These are phyloP conservation scores for Meira miltonrushii DNA, from an alignment of 1,284 basidiomycete genomes.

Conservation along the genomic window DNA sequence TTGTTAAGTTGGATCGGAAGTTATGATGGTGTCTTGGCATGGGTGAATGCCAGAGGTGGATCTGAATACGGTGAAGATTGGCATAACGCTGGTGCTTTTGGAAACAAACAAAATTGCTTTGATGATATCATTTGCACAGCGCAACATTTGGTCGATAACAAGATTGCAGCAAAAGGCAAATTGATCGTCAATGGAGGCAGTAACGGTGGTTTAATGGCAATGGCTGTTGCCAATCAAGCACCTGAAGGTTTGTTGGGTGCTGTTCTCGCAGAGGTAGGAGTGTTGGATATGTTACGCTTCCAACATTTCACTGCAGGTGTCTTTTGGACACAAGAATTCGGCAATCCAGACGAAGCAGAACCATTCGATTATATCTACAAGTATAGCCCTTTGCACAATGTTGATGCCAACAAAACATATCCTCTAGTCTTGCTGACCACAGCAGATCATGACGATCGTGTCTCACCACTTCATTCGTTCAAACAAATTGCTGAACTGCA, in stretches of 20 bases:
- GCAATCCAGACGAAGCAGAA: slow-evolving; percentile 59
- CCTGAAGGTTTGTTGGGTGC: slow-evolving; percentile 68
- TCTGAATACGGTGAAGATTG: slow-evolving; percentile 62
- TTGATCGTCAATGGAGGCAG: slow-evolving; percentile 64
- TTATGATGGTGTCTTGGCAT: slow-evolving; percentile 69
- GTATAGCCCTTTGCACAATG: slow-evolving; percentile 49
- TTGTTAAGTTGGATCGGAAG: slow-evolving; percentile 71
- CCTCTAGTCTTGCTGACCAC: slow-evolving; percentile 44
- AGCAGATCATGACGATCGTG: slow-evolving; percentile 50
- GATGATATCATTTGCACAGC: slow-evolving; percentile 61
- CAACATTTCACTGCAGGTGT: slow-evolving; percentile 57
- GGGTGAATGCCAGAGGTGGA: slow-evolving; percentile 65
- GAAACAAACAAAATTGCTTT: slow-evolving; percentile 63
- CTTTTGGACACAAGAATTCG: slow-evolving; percentile 76
- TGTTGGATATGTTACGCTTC: slow-evolving; percentile 66
- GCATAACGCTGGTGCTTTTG: slow-evolving; percentile 47
- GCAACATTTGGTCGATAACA: slow-evolving; percentile 68
- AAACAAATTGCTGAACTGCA: slow-evolving; percentile 51
- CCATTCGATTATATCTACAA: slow-evolving; percentile 43
- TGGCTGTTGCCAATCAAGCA: slow-evolving; percentile 73
- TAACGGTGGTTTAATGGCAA: slow-evolving; percentile 64
- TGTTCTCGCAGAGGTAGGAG: slow-evolving; percentile 53
- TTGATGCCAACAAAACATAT: slow-evolving; percentile 36
- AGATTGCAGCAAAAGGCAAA: slow-evolving; percentile 67
- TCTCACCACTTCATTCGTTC: slow-evolving; percentile 47